Percentiles rank a stretch among this genome's conserved stretches.
Conservation (phyloP, 805 yeast species). For the Pichia nanzhaoensis region DNA sequence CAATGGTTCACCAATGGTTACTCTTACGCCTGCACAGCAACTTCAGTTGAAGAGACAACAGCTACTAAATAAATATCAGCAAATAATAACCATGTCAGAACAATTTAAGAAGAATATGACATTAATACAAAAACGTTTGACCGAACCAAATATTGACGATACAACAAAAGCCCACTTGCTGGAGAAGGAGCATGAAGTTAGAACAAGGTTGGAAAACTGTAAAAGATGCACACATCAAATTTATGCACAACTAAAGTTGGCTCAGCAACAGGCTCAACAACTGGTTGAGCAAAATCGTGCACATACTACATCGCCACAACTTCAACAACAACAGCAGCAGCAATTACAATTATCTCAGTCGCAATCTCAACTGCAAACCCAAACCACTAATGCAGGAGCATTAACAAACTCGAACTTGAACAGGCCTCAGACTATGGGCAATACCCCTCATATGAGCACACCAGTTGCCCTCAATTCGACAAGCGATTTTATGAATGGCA, state of each 20-base stretch:
- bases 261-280: conserved; percentile 20
- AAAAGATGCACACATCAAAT: conserved; percentile 35
- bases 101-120: conserved; percentile 45
- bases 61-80: conserved; percentile 33
- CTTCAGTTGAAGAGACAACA: conserved; percentile 24
- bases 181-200: conserved; percentile 43
- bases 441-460: neutral
- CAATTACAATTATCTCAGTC: too few relatives aligned
- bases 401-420: neutral
- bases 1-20: conserved; percentile 5
- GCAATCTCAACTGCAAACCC: conserved; percentile 10
- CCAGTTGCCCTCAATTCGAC: neutral
- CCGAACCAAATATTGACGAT: conserved; percentile 37
- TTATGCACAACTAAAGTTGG: conserved; percentile 36
- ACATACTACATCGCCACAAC: conserved; percentile 6
- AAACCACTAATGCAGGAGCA: conserved; percentile 10
- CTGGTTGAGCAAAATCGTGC: conserved; percentile 8
- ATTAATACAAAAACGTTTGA: conserved; percentile 43
- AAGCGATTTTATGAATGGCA: neutral
- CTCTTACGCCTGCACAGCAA: conserved; percentile 20
- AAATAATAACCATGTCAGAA: conserved; percentile 40
- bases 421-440: neutral
- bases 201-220: conserved; percentile 41
- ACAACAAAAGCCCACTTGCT: conserved; percentile 39
- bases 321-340: conserved; percentile 20